phyloP scores from a whole-genome alignment of 257 asterid species.

The Solanum piurae region DNA sequence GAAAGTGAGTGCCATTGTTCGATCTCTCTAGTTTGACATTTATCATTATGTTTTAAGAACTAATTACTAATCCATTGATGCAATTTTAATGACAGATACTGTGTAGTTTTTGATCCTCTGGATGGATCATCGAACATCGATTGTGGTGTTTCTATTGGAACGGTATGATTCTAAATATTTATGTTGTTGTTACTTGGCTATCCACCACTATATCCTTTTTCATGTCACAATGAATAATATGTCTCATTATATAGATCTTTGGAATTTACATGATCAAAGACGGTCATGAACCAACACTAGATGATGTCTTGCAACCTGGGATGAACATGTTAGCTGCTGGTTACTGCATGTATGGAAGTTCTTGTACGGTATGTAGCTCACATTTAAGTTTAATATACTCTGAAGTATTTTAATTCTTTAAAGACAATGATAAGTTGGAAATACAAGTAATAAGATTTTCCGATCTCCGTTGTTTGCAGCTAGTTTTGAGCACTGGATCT shows the following conservation, averaged over 20 bases:
- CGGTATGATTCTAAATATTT: conserved; percentile 31
- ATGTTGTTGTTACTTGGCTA: neutral
- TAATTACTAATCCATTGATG: neutral
- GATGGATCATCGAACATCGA: conserved; percentile 98
- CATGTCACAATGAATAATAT: neutral
- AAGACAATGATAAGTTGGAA: neutral
- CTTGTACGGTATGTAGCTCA: conserved; percentile 59
- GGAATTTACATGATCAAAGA: conserved; percentile 67
- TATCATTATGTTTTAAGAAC: neutral
- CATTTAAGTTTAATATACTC: neutral
- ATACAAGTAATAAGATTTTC: neutral
- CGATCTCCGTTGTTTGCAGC: conserved; percentile 21
- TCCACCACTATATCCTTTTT: neutral
- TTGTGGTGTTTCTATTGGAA: conserved; percentile 97
- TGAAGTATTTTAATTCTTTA: neutral
- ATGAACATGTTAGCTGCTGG: conserved; percentile 94
- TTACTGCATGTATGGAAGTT: conserved; percentile 97
- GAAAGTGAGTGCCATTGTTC: conserved; percentile 45
- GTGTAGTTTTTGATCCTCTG: conserved; percentile 94
- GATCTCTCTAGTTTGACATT: neutral
- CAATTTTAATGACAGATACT: conserved; percentile 43
- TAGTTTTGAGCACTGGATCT: conserved; percentile 76
- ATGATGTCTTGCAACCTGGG: conserved; percentile 92
- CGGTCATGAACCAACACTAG: conserved; percentile 54
- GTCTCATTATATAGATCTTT: conserved; percentile 44